phyloP scores from a whole-genome alignment of 305 asterid species.

The Solanum hybrid region DNA sequence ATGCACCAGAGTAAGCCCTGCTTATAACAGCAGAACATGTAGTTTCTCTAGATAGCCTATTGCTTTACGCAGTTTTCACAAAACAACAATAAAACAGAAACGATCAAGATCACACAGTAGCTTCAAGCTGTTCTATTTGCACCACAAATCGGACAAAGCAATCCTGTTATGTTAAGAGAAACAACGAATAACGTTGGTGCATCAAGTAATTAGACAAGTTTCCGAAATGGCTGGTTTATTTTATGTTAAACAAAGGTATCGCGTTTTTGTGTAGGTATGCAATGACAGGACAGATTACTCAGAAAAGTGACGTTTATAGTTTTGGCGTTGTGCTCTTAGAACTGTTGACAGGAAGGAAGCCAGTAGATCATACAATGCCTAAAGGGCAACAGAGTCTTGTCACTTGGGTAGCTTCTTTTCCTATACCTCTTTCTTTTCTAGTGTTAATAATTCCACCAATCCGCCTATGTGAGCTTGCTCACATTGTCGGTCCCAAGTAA shows the following conservation, averaged over 20 bases:
- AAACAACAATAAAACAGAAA: neutral
- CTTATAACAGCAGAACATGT: neutral
- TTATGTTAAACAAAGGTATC: neutral
- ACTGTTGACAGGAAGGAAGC: constrained; percentile 74
- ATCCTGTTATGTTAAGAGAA: neutral
- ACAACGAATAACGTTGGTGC: neutral
- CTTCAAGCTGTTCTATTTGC: neutral
- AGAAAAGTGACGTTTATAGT: constrained; percentile 82
- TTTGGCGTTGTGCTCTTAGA: constrained; percentile 81
- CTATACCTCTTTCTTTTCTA: neutral
- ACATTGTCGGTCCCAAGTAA: neutral
- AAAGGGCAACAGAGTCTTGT: constrained; percentile 87
- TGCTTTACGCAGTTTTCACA: neutral
- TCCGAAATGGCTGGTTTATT: neutral
- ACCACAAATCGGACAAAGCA: neutral
- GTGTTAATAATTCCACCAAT: neutral
- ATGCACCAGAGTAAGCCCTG: constrained; percentile 73
- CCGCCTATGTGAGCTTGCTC: neutral
- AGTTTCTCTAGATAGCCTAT: neutral
- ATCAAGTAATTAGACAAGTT: neutral
- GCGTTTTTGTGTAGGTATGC: constrained; percentile 40
- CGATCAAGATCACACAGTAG: neutral
- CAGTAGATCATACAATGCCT: constrained; percentile 94
- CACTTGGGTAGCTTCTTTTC: constrained; percentile 46
- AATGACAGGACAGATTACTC: constrained; percentile 87